phyloP scores from a whole-genome alignment of 73 alveolate genomes.

The Tetrahymena malaccensis region DNA sequence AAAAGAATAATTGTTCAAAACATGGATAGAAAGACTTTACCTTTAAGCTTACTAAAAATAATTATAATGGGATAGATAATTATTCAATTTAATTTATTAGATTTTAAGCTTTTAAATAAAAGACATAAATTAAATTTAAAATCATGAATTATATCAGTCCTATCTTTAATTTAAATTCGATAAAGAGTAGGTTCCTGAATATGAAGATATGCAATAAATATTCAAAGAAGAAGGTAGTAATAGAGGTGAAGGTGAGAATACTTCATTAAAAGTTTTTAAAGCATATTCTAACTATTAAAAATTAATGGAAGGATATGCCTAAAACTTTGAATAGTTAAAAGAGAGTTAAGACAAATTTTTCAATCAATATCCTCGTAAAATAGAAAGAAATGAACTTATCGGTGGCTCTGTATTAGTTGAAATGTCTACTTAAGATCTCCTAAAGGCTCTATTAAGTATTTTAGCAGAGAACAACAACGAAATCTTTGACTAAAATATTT shows the following conservation, averaged over 20 bases:
- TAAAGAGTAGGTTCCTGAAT: too few relatives aligned
- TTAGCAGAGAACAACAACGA: background rate
- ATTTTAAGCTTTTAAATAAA: background rate
- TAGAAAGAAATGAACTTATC: background rate
- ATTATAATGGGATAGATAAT: background rate
- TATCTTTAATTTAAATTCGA: too few relatives aligned
- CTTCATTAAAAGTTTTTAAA: too few relatives aligned
- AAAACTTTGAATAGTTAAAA: background rate
- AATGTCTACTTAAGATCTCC: background rate
- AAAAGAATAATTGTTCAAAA: background rate
- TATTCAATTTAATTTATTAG: background rate
- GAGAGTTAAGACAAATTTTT: background rate
- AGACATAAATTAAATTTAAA: background rate
- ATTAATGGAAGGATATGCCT: background rate
- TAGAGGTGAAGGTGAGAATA: background rate
- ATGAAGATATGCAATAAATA: background rate
- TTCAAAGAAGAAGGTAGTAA: background rate
- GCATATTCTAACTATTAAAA: background rate
- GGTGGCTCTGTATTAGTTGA: background rate
- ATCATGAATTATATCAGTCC: too few relatives aligned
- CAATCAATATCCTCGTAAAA: background rate
- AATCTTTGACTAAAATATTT: too few relatives aligned
- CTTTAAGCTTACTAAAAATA: too few relatives aligned
- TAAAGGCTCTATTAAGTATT: background rate
- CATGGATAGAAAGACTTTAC: too few relatives aligned